Base-by-base conservation (phyloP, 805 yeast species). In the Martiniozyma abietophila region DNA sequence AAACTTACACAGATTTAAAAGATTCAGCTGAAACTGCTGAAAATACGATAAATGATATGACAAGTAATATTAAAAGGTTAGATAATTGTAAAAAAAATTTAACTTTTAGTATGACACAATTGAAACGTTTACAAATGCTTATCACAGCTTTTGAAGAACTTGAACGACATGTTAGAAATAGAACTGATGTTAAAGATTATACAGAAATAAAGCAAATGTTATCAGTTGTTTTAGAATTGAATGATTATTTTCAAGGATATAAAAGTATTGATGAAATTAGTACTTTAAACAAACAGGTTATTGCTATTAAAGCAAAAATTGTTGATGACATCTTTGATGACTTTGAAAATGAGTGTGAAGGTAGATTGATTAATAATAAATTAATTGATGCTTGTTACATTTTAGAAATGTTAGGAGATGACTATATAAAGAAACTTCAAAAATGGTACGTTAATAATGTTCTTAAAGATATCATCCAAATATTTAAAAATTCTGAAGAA, bases 101-200 rank as follows among this genome's bases (percentile, higher is more conserved):
- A 31, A 88, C 85, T 2, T 65, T 75, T 18, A 74, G 92, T 8
- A 83, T 92, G 82, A 84, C 94, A 1, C 76, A 86, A 24, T 64
- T 89, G 45, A 83, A 89, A 48, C 69, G 95, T 41, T 63, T 92
- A 25, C 94, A 86, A 50, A 88, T 88, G 83, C 64, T 92, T 31
- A 68, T 82, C 6, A 76, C 74, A 15, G 88, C 94, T 3, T 77
- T 76, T 52, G 76, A 75, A 27, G 72, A 73, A 42, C 64, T 85
- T 29, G 65, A 65, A 12, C 49, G 57, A 6, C 60, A 71, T 32
- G 60, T 71, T 1, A 56, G 64, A 16, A 61, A 50, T 27, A 39
- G 47, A 4, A 29, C 50, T 2, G 46, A 43, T 6, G 42, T 42
- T 7, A 54, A 51, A 29, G 47, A 59, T 34, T 74, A 74, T 48